Base-by-base conservation (phyloP, 805 yeast genomes). In the Teunomyces kruisii region DNA sequence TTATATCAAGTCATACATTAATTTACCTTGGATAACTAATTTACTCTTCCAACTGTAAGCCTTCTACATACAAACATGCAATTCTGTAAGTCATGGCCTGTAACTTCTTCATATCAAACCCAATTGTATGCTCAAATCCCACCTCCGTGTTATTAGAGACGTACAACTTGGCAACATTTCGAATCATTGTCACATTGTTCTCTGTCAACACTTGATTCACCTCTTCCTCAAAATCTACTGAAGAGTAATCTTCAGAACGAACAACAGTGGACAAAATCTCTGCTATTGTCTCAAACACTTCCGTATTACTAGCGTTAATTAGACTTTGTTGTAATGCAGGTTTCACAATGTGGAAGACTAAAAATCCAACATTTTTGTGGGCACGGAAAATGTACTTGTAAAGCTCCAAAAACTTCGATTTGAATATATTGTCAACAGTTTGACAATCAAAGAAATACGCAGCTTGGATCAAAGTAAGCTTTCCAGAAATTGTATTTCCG, bases 1-100 rank as follows among this genome's bases (percentile, higher is more conserved):
- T 35, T n/a, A 32, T 12, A 28, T 27, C 32, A 19, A 19, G 36
- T 19, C 43, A 40, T 40, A 27, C 29, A 19, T 12, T n/a, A n/a
- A 33, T n/a, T 28, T n/a, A 24, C 17, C 12, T 17, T 13, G n/a
- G 38, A 35, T 13, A 30, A n/a, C 26, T 29, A 29, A 16, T 10
- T 50, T 46, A 68, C 40, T 63, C 64, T 46, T 70, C 76, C 35
- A 71, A 55, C 35, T 48, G 52, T 42, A 54, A 56, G 4, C 70
- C 72, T 36, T 69, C 74, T 19, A 70, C 64, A 39, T 62, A 60
- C 37, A 60, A 55, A 44, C 71, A 66, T 13, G 72, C 64, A 35
- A 65, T 57, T 46, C 71, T 61, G 51, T 70, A 71, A 32, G 61
- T 52, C 71, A 71, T 67, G 24, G 61, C 62, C 42, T 61, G 67